Evolutionary conservation across 2,329 filamentous ascomycete genomes (phyloP).

Genomic region (Biscogniauxia sp.): DNA sequence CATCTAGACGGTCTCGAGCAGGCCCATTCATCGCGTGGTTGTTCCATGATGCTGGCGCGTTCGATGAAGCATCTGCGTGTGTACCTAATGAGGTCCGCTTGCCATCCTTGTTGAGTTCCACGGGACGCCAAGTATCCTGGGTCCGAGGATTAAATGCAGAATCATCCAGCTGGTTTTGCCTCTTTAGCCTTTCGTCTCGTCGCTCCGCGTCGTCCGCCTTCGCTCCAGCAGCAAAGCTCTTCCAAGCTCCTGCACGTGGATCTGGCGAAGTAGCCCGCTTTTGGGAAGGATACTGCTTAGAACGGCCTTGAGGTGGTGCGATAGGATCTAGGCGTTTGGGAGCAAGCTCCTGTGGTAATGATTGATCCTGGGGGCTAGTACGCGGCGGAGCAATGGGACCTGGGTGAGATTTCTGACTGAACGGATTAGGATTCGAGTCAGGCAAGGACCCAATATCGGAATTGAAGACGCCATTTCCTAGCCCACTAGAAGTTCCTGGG

Average conservation of each 20-base stretch:
- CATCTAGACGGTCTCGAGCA: not conserved
- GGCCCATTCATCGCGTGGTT: not conserved
- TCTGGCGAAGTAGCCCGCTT: not conserved
- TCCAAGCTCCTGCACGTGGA: conserved; percentile 18
- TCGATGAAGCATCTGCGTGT: conserved; percentile 7
- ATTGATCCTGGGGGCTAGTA: conserved; percentile 19
- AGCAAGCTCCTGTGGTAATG: conserved; percentile 16
- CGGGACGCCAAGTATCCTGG: conserved; percentile 54
- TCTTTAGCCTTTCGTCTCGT: conserved; percentile 38
- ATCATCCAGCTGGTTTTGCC: conserved; percentile 43
- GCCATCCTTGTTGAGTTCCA: conserved; percentile 36
- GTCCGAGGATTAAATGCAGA: conserved; percentile 45
- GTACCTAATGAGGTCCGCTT: conserved; percentile 33
- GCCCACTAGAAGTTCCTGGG: conserved; percentile 66
- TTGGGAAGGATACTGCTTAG: not conserved
- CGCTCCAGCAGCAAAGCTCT: conserved; percentile 16
- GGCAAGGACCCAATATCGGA: conserved; percentile 55
- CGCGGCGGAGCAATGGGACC: conserved; percentile 43
- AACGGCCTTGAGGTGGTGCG: conserved; percentile 24
- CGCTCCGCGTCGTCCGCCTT: conserved; percentile 44
- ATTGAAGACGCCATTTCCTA: conserved; percentile 77
- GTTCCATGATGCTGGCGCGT: conserved; percentile 1
- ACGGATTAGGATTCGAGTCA: conserved; percentile 37
- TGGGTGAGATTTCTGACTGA: conserved; percentile 36
- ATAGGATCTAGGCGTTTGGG: conserved; percentile 30